Base-by-base conservation (phyloP, 768 basidiomycete species). In the Strobilomyces dryophilus region DNA sequence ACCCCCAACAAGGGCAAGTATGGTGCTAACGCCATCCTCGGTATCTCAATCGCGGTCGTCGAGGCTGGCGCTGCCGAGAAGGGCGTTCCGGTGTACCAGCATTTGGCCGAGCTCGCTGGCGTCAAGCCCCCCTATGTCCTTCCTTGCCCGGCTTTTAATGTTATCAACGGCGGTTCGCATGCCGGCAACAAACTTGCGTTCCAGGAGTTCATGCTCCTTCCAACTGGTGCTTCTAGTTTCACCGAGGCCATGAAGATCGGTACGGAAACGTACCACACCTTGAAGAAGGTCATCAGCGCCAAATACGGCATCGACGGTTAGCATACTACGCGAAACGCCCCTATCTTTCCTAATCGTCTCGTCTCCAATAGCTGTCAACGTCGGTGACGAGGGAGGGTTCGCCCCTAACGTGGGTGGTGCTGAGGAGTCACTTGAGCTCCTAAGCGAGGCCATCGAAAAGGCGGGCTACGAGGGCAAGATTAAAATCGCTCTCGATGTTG, bases 131-230 rank as follows among this genome's bases (percentile, higher is more conserved):
- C 97, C 42, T 98, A 86, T 73, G 80, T 92, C 55, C 87, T 98
- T 65, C 97, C 97, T 56, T 76, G 75, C 69, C 97, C 97, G 45
- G 85, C 91, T 54, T 94, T 99, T 83, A 99, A 99, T 72, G 97
- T 99, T 65, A 99, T 99, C 80, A 99, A 99, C 76, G 97, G 97
- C 73, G 97, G 97, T 59, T 98, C 95, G 58, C 97, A 99, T 71
- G 97, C 97, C 54, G 97, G 97, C 47, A 99, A 99, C 83, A 95
- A 95, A 75, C 89, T 99, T 58, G 97, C 97, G 36, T 99, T 98
- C 91, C 97, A 99, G 76, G 97, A 99, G 75, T 99, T 99, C 81
- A 98, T 99, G 97, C 81, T 99, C 62, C 81, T 98, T 58, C 95
- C 97, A 57, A 95, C 93, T 56, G 95, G 95, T 48, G 97, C 97